Base-by-base conservation (phyloP, 805 yeast species). In the Tetrapisispora phaffii region DNA sequence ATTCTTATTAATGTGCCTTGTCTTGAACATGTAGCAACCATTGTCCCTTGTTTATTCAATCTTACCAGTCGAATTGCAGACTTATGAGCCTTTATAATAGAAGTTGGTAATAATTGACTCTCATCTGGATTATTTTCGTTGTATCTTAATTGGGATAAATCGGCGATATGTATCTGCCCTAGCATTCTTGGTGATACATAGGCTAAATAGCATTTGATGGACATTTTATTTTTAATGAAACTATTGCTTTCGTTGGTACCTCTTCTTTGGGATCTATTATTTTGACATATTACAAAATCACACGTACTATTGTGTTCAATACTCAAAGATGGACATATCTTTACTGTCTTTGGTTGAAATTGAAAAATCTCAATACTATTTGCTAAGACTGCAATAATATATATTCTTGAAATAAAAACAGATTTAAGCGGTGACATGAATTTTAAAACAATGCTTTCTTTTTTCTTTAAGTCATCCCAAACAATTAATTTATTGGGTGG, bases 1-100 rank as follows among this genome's bases (percentile, higher is more conserved):
- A 93, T 82, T 38, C 97, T 68, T 2, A 90, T 78, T 20, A 93
- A 79, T 0, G 97, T 93, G 1, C 98, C 98, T 57, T 86, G 85
- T 31, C 74, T 78, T 0, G 96, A 85, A 6, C 96, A 87, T 0
- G 97, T 85, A 0, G 97, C 96, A 38, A 90, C 70, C 50, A 85
- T 67, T 2, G 77, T 70, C 0, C 97, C 97, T 55, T 85, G 89
- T 28, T 71, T 70, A 42, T 87, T 85, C 16, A 93, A 60, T 1
- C 82, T 68, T 39, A 88, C 62, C 1, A 79, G 73, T 2, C 88
- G 83, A 36, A 90, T 60, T 1, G 84, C 80, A 0, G 88, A 70
- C 56, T 83, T 85, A 63, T 93, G 97, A 1, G 96, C 96, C 56
- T 82, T 85, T 4, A 90, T 76, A 1, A 85, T 82, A 19, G 59